Evolutionary conservation across 495 filamentous ascomycete genomes (phyloP).

Genomic region (Astrothelium macrocarpum): DNA sequence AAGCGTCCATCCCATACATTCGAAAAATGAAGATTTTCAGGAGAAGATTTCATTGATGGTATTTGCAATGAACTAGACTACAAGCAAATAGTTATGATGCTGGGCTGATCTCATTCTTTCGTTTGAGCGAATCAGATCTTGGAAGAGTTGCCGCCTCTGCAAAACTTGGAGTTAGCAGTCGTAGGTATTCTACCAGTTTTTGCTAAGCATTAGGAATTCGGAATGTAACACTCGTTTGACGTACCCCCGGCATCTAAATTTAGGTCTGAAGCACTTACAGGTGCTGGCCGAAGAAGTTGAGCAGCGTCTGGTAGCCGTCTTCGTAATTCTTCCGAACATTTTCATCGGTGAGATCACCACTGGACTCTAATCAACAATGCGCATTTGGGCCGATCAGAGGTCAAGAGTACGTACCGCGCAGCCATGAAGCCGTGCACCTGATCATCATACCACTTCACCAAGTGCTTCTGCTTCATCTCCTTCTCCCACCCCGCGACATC

Average conservation of each 20-base stretch:
- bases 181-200: no score
- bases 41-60: not conserved
- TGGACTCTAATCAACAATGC: not conserved
- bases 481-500: constrained; percentile 64
- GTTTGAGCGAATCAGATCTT: not conserved
- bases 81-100: not conserved
- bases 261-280: constrained; percentile 38
- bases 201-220: no score
- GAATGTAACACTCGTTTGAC: no score
- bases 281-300: constrained; percentile 69
- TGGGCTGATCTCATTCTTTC: not conserved
- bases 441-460: constrained; percentile 69
- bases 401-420: constrained; percentile 42
- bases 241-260: not conserved
- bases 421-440: constrained; percentile 94
- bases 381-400: not conserved
- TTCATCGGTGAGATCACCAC: constrained; percentile 53
- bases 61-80: not conserved
- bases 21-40: no score
- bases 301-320: constrained; percentile 62
- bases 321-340: constrained; percentile 67
- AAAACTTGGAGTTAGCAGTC: not conserved
- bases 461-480: constrained; percentile 54
- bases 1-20: no score
- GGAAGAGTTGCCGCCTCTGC: not conserved